These are phyloP conservation scores for Boletellus sp. DNA, from an alignment of 768 basidiomycete genomes.

Conservation along the genomic window DNA sequence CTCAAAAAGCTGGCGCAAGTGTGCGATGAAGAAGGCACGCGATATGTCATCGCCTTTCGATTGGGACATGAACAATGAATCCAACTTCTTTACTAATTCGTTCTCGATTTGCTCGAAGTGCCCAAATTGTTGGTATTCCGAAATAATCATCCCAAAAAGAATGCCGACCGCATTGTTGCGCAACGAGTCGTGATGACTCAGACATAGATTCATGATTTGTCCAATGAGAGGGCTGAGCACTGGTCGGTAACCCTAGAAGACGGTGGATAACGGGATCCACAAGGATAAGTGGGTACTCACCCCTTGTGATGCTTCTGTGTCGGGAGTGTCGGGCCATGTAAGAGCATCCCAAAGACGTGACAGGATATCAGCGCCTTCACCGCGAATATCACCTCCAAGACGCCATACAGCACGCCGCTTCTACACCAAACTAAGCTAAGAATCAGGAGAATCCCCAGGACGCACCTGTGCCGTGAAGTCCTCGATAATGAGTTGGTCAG, in stretches of 20 bases:
- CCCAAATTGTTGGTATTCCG: conserved; percentile 80
- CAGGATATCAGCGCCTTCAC: conserved; percentile 81
- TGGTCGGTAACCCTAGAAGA: conserved; percentile 72
- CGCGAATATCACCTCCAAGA: conserved; percentile 92
- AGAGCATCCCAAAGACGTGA: conserved; percentile 82
- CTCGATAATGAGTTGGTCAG: conserved; percentile 89
- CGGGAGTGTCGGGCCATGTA: conserved; percentile 65
- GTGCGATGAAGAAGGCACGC: conserved; percentile 88
- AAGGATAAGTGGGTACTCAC: conserved; percentile 40
- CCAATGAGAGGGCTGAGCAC: conserved; percentile 82
- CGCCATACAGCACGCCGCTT: conserved; percentile 96
- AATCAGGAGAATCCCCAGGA: conserved; percentile 1
- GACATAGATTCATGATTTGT: conserved; percentile 84
- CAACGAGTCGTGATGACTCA: conserved; percentile 92
- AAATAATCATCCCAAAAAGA: conserved; percentile 92
- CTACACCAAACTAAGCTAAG: conserved; percentile 36
- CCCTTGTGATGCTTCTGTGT: conserved; percentile 52
- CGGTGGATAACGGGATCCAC: not conserved
- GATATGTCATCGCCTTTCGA: conserved; percentile 89
- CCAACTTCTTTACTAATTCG: conserved; percentile 86
- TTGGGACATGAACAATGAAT: conserved; percentile 90
- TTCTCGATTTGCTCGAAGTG: conserved; percentile 90
- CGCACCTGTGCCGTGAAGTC: conserved; percentile 89
- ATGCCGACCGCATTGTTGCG: conserved; percentile 89
- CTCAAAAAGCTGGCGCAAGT: conserved; percentile 87